phyloP scores from a whole-genome alignment of 495 filamentous ascomycete genomes.

The Viridothelium virens region DNA sequence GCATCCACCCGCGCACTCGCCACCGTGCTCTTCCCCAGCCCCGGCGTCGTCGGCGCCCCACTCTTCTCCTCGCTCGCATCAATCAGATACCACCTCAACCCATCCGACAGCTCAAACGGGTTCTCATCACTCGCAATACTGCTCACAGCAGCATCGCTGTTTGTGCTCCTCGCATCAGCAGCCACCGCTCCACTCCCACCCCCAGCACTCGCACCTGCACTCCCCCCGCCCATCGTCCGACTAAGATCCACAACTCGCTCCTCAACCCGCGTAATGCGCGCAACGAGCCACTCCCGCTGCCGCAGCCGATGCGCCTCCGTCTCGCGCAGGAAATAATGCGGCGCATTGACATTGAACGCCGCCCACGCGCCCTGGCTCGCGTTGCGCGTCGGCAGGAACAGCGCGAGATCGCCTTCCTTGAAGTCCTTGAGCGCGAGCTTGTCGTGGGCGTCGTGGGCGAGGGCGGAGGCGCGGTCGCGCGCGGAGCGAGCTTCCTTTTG shows the following conservation, averaged over 20 bases:
- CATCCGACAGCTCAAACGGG: slow-evolving; percentile 93
- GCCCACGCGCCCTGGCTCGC: slow-evolving; percentile 93
- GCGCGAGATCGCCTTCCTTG: slow-evolving; percentile 90
- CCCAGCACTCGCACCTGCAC: slow-evolving; percentile 45
- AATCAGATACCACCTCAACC: slow-evolving; percentile 89
- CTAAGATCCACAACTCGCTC: slow-evolving; percentile 90
- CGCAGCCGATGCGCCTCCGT: slow-evolving; percentile 80
- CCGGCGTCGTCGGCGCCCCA: slow-evolving; percentile 86
- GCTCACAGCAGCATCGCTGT: not conserved
- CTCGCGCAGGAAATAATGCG: slow-evolving; percentile 93
- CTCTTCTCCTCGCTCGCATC: slow-evolving; percentile 91
- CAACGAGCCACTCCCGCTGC: slow-evolving; percentile 84
- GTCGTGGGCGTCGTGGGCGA: slow-evolving; percentile 81
- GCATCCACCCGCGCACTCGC: slow-evolving; percentile 83
- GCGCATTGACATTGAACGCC: slow-evolving; percentile 93
- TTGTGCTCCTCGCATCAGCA: slow-evolving; percentile 21
- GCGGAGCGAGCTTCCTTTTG: slow-evolving; percentile 66
- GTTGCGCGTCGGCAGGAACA: slow-evolving; percentile 92
- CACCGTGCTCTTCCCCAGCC: slow-evolving; percentile 81
- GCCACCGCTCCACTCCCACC: slow-evolving; percentile 33
- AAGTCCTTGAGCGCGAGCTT: slow-evolving; percentile 96
- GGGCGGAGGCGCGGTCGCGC: slow-evolving; percentile 33
- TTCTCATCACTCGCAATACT: slow-evolving; percentile 66
- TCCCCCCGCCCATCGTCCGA: slow-evolving; percentile 49
- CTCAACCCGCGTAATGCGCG: slow-evolving; percentile 85